Evolutionary conservation across 805 yeast genomes (phyloP), one percentile per base, ranked within the genome.

Genomic region (Lipomyces starkeyi): DNA sequence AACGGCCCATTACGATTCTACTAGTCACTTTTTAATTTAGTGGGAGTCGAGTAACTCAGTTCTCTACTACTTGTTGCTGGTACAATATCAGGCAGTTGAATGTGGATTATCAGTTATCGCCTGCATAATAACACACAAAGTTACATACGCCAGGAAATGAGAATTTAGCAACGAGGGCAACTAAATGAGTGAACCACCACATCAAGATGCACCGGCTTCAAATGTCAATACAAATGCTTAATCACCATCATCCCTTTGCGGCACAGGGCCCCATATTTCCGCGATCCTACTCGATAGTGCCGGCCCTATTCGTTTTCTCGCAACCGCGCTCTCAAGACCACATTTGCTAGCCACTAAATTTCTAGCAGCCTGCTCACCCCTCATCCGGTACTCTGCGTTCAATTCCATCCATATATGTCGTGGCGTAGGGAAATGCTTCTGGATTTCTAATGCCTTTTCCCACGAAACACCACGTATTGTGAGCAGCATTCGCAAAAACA

Each of bases 361-460:
- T n/a, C 67, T 49, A 2, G 66, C 58, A 9, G 71, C 66, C 27
- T 78, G 66, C 85, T 84, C 58, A 78, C 73, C 64, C n/a, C 37
- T 11, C 14, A n/a, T 34, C n/a, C 53, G 34, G 56, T 59, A 74
- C 47, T 55, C 72, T 25, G 40, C 52, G 25, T 73, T 79, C 40
- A 71, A 90, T 11, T 83, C 86, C 25, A 82, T 80, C 13, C 88
- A 76, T n/a, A 94, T 81, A 22, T 75, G 76, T 47, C 80, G 79
- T 0, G 98, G 95, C 0, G 98, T 93, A 2, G 87, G 86, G 75
- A 83, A 95, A 55, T 83, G 76, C 22, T 81, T 80, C 78, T 93
- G 98, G 9, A 95, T 87, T 7, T 86, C 86, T 9, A 87, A 75
- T 0, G 99, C 99, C 76, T 91, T 92, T 70, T 94, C 98, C 37